Conservation (phyloP, 78 protist species). For the Diacronema lutheri region DNA sequence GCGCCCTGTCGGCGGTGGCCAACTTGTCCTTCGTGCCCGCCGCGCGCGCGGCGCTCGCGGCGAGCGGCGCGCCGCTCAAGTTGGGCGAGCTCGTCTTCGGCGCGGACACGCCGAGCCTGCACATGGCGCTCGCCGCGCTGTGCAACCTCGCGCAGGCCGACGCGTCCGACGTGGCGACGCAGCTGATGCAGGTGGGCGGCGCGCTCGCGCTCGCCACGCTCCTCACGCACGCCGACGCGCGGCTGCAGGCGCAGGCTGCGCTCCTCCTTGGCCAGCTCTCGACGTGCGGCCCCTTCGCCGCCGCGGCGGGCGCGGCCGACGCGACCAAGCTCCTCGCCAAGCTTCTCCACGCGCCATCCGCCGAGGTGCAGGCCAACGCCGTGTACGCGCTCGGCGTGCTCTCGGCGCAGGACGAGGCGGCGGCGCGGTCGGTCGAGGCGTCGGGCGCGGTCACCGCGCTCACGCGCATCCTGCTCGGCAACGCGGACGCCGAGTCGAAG, state of each 20-base stretch:
- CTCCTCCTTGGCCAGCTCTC: background rate
- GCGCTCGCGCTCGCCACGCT: background rate
- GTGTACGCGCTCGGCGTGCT: constrained; percentile 11
- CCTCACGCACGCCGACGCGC: background rate
- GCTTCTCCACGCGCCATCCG: background rate
- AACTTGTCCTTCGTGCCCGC: background rate
- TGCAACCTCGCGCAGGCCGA: background rate
- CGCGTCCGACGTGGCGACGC: background rate
- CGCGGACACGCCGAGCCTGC: background rate
- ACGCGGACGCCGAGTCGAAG: background rate
- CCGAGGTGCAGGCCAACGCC: background rate
- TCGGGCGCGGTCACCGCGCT: background rate
- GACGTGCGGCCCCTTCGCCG: too few species aligned
- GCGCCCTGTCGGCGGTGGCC: constrained; percentile 13
- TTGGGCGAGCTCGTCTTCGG: background rate
- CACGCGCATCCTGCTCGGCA: background rate
- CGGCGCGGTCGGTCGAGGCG: background rate
- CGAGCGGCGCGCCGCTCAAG: background rate
- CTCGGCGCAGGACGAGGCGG: background rate
- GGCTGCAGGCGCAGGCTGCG: background rate
- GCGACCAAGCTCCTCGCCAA: background rate
- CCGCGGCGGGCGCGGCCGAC: too few species aligned
- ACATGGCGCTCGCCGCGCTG: background rate
- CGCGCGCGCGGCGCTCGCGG: background rate
- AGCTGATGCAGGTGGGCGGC: background rate